Evolutionary conservation across 805 yeast species (phyloP).

Genomic region (Monosporozyma unispora): DNA sequence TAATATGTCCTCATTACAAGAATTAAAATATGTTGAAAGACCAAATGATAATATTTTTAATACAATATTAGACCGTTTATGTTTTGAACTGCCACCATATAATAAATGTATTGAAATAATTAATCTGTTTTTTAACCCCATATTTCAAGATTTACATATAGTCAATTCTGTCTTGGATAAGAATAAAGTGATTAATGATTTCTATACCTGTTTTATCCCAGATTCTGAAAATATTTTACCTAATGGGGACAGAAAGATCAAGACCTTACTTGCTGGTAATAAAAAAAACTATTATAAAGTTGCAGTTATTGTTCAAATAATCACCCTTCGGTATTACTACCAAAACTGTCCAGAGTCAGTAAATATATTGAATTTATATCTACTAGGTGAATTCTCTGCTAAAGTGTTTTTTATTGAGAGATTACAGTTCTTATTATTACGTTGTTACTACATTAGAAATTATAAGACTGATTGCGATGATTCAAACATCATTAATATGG

Average conservation of each 20-base stretch:
- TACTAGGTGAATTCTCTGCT: slow-evolving; percentile 23
- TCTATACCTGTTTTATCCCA: slow-evolving; percentile 10
- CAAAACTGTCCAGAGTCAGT: slow-evolving; percentile 14
- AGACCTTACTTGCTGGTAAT: slow-evolving; percentile 5
- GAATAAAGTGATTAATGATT: slow-evolving; percentile 17
- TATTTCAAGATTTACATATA: slow-evolving; percentile 9
- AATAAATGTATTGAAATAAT: slow-evolving; percentile 10
- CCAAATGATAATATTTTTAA: background rate
- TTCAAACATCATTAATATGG: slow-evolving; percentile 14
- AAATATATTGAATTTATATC: slow-evolving; percentile 12
- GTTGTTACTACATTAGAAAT: slow-evolving; percentile 4
- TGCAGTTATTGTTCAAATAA: slow-evolving; percentile 21
- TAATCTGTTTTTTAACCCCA: slow-evolving; percentile 10
- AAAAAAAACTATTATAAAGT: slow-evolving; percentile 24
- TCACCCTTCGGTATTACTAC: slow-evolving; percentile 12
- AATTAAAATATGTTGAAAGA: slow-evolving; percentile 11
- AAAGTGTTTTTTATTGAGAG: slow-evolving; percentile 25
- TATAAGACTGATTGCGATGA: slow-evolving; percentile 19
- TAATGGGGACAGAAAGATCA: slow-evolving; percentile 6
- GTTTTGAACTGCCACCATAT: slow-evolving; percentile 16
- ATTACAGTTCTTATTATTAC: slow-evolving; percentile 20
- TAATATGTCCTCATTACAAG: slow-evolving; percentile 11
- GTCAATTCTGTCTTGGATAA: slow-evolving; percentile 12
- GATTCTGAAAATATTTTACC: slow-evolving; percentile 3
- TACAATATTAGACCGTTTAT: background rate